Evolutionary conservation across 139 green algal species (phyloP).

Genomic region (Zygnema circumcarinatum): DNA sequence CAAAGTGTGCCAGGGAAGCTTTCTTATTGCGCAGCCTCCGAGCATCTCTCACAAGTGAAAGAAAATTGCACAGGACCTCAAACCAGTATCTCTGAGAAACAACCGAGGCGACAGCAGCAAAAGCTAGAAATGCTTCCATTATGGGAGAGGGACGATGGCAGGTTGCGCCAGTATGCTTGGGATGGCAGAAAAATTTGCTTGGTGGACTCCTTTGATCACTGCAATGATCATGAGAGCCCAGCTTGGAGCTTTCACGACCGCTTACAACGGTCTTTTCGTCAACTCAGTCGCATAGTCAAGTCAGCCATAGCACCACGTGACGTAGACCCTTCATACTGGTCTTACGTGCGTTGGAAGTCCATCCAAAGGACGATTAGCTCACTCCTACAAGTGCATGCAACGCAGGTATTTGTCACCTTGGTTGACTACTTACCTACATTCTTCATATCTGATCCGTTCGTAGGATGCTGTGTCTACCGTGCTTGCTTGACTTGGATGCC

Average conservation of each 20-base stretch:
- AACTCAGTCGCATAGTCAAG: background rate
- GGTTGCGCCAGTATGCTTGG: constrained; percentile 43
- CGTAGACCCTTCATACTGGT: constrained; percentile 90
- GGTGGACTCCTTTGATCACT: constrained; percentile 10
- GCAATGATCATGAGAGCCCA: background rate
- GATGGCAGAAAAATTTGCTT: constrained; percentile 31
- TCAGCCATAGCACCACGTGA: constrained; percentile 60
- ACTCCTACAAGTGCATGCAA: constrained; percentile 81
- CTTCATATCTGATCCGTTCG: background rate
- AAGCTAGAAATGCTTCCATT: constrained; percentile 43
- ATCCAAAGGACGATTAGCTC: constrained; percentile 81
- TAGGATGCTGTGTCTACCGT: no score
- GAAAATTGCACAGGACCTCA: no score
- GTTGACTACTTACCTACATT: background rate
- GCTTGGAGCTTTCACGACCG: background rate
- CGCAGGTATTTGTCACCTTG: constrained; percentile 62
- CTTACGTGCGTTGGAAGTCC: constrained; percentile 80
- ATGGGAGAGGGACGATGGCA: constrained; percentile 29
- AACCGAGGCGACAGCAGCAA: no score
- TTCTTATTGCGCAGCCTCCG: no score
- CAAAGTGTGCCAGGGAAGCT: no score
- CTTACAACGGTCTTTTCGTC: background rate
- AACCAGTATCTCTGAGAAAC: no score
- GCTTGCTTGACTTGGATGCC: no score
- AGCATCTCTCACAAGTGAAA: no score